A percentile compares a stretch with the other conserved stretches of the same genome.
Conservation (phyloP, 2,329 filamentous ascomycete genomes). For the Fusarium praegraminearum region DNA sequence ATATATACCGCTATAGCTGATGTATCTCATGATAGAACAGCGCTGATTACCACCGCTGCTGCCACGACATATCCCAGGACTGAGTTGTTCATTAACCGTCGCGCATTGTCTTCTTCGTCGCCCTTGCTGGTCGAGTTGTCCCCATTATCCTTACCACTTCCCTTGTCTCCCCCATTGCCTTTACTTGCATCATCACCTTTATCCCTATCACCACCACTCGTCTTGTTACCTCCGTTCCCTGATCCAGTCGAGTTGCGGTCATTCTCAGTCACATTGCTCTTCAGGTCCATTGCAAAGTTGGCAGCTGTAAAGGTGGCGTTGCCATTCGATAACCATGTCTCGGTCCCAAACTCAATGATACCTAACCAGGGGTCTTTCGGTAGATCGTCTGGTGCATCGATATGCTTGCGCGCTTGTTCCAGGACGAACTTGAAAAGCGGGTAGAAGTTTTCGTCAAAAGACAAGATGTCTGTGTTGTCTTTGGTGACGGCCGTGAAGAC, state of each 20-base stretch:
- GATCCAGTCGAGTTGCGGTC: background rate
- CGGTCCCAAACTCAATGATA: conserved; percentile 42
- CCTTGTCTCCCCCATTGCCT: background rate
- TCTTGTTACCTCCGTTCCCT: background rate
- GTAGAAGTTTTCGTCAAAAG: conserved; percentile 43
- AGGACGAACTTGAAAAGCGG: conserved; percentile 45
- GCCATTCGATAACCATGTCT: conserved; percentile 43
- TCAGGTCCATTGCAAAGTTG: conserved; percentile 41
- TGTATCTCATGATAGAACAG: conserved; percentile 7
- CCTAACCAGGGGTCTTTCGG: conserved; percentile 42
- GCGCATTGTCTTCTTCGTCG: conserved; percentile 32
- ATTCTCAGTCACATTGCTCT: conserved; percentile 4
- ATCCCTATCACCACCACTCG: background rate
- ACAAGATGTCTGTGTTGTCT: conserved; percentile 35
- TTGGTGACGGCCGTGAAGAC: conserved; percentile 42
- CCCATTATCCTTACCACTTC: background rate
- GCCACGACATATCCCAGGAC: conserved; percentile 24
- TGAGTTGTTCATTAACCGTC: conserved; percentile 1
- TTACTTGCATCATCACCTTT: background rate
- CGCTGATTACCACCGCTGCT: conserved; percentile 8
- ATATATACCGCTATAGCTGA: background rate
- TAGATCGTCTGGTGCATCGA: conserved; percentile 29
- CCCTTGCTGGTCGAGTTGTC: conserved; percentile 8
- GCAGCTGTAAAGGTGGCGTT: conserved; percentile 46
- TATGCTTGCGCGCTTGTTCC: conserved; percentile 29